A percentile compares a stretch with the other conserved stretches of the same genome.
phyloP scores from a whole-genome alignment of 768 basidiomycete species.

The Termitomyces sp. region DNA sequence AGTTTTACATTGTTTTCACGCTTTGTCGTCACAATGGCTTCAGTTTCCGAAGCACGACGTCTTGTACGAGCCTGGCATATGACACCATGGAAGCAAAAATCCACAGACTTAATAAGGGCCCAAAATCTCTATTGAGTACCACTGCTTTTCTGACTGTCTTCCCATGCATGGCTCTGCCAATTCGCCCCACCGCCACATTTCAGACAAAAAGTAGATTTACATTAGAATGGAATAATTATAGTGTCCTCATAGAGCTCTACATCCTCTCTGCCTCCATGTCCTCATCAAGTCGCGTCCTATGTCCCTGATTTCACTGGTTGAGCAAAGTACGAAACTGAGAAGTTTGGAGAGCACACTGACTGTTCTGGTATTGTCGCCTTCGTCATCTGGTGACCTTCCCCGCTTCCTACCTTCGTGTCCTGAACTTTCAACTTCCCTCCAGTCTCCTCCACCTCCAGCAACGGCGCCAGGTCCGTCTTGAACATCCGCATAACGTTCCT shows the following conservation, averaged over 20 bases:
- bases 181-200: neutral
- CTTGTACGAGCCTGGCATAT: constrained; percentile 60
- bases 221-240: constrained; percentile 19
- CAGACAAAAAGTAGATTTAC: constrained; percentile 6
- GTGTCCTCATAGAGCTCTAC: constrained; percentile 30
- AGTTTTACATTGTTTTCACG: constrained; percentile 43
- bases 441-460: constrained; percentile 80
- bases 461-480: constrained; percentile 77
- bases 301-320: constrained; percentile 31
- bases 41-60: constrained; percentile 62
- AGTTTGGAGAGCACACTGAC: constrained; percentile 31
- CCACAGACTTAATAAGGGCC: constrained; percentile 10
- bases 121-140: constrained; percentile 16
- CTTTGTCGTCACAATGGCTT: constrained; percentile 48
- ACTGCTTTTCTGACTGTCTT: neutral
- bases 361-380: constrained; percentile 51
- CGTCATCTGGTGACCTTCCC: constrained; percentile 73
- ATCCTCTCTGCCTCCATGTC: constrained; percentile 65
- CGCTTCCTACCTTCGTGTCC: constrained; percentile 46
- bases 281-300: constrained; percentile 59
- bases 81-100: constrained; percentile 25
- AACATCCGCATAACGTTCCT: constrained; percentile 81
- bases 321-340: neutral
- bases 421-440: constrained; percentile 60
- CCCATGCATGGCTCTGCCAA: neutral